phyloP scores from a whole-genome alignment of 345 rosid species.

The Clausena lansium region DNA sequence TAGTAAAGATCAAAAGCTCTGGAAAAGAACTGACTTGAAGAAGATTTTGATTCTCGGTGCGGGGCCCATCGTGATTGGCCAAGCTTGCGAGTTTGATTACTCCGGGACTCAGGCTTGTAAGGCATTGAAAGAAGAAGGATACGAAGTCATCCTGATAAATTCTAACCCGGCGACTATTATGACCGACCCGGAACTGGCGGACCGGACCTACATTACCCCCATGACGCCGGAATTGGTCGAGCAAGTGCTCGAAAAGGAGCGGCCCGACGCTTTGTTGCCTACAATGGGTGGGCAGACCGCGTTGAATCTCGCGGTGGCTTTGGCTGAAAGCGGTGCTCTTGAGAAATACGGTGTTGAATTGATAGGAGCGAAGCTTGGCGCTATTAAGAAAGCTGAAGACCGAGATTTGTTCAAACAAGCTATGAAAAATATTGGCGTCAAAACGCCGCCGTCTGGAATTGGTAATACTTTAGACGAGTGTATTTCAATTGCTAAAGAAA shows the following conservation, averaged over 20 bases:
- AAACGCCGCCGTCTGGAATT: constrained; percentile 94
- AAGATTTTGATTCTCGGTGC: constrained; percentile 94
- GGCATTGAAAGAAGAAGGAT: constrained; percentile 88
- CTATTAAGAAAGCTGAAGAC: constrained; percentile 94
- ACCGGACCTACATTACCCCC: constrained; percentile 82
- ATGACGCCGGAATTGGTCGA: constrained; percentile 91
- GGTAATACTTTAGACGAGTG: constrained; percentile 86
- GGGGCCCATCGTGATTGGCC: constrained; percentile 97
- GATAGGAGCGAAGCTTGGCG: constrained; percentile 92
- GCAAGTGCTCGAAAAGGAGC: constrained; percentile 75
- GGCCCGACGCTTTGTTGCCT: constrained; percentile 86
- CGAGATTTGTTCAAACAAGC: constrained; percentile 86
- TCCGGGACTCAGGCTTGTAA: constrained; percentile 98
- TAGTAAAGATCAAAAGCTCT: constrained; percentile 13
- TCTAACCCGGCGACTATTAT: constrained; percentile 98
- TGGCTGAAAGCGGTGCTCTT: constrained; percentile 75
- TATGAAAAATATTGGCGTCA: constrained; percentile 78
- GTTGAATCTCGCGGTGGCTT: constrained; percentile 81
- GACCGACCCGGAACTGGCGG: constrained; percentile 95
- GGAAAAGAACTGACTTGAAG: constrained; percentile 81
- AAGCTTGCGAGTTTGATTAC: constrained; percentile 97
- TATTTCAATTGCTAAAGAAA: constrained; percentile 57
- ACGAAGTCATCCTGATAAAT: constrained; percentile 76
- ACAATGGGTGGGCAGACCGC: constrained; percentile 99
- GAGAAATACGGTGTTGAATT: constrained; percentile 76